Base-by-base conservation (phyloP, 805 yeast genomes). In the Wickerhamomyces strasburgensis region DNA sequence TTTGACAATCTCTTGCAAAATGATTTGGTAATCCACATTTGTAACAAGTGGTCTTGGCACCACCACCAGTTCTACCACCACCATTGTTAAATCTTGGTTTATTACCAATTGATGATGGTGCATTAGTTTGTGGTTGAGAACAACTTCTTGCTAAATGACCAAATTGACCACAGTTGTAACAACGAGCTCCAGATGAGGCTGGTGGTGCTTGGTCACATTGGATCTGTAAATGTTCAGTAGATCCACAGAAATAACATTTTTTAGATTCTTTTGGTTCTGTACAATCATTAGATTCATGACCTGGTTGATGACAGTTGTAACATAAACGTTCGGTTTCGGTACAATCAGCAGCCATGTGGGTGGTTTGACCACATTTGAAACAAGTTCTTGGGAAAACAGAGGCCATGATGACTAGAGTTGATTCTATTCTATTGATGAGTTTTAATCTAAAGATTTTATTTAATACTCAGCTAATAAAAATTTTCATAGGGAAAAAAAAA, bases 21-120 rank as follows among this genome's bases (percentile, higher is more conserved):
- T 87, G 95, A 78, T 85, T 85, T 58, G 93, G 88, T 48, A 90
- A 93, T 57, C 94, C 94, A 62, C 95, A 85, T 67, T 81, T 85
- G 80, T 82, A 84, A 67, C 95, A 85, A 41, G 85, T 67, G 43
- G 66, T 64, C 46, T 66, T 56, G 33, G 52, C 32, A 35, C 46
- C 48, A 26, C 51, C 52, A 29, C 48, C 42, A 39, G 26, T 14
- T 39, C 46, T 42, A 37, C 56, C 45, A 29, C 32, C 30, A 38
- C 34, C 35, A 41, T 39, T 50, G 52, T 32, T 44, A 40, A 14
- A 46, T 32, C 34, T 41, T 39, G 8, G 47, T 16, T 47, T 39
- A 14, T n/a, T n/a, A n/a, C n/a, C n/a, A n/a, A n/a, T n/a, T n/a
- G n/a, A n/a, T n/a, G n/a, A n/a, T n/a, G n/a, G n/a, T n/a, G 37